Base-by-base conservation (phyloP, 2,329 filamentous ascomycete genomes). In the Anthostomella pinea region DNA sequence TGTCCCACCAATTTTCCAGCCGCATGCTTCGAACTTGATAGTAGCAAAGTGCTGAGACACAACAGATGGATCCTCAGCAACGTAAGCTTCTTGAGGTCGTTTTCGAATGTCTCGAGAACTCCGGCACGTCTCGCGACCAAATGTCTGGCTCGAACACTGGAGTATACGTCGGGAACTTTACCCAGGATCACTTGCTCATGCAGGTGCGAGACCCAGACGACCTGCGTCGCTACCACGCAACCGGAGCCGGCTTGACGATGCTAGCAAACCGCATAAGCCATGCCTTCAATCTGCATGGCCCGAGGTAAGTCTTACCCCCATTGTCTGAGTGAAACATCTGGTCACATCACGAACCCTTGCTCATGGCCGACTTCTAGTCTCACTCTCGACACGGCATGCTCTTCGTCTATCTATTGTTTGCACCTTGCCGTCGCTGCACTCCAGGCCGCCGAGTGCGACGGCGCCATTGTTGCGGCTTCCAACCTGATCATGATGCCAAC, bases 41-140 rank as follows among this genome's bases (percentile, higher is more conserved):
- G n/a, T n/a, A n/a, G n/a, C n/a, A n/a, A n/a, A n/a, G n/a, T n/a
- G 39, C 50, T 11, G 66, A 70, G 39, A 62, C 61, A 10, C 50
- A 51, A 22, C 48, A 45, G 7, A 57, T 67, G 45, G 66, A 69
- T 29, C 66, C 66, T 0, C 64, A 68, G 41, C 62, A 66, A 38
- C 48, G 65, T 2, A 54, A 59, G 39, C 40, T 63, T 5, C 51
- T 66, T 5, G 63, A 69, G 34, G 57, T 62, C 0, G 53, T 54
- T 15, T 66, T 60, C 32, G 65, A 69, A 29, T 58, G 63, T 1
- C 46, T 76, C 4, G 63, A 62, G 27, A 48, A 48, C 2, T 58
- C 56, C 2, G 64, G 65, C 11, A 20, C 61, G 1, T 40, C 53
- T 2, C 38, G 59, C 6, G 43, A 57, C 2, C 20, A 46, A 1